Percentiles rank a stretch among this genome's conserved stretches.
These are phyloP conservation scores for barley (Hordeum vulgare) DNA, from an alignment of 176 grass and related monocot genomes.

Conservation along the genomic window DNA sequence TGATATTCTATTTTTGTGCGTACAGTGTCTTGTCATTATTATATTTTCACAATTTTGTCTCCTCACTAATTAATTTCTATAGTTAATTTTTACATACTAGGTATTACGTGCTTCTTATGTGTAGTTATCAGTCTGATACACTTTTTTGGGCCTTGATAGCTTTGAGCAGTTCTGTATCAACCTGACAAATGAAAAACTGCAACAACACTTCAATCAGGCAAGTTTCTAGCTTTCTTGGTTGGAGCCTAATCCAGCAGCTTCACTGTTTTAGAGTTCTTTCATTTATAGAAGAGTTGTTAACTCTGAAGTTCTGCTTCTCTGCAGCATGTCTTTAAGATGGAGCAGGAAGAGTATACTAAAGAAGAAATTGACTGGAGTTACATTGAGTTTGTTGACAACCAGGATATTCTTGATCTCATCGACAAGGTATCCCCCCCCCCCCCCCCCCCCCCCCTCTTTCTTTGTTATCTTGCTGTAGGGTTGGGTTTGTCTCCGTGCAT, in stretches of 20 bases:
- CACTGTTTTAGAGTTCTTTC: not conserved
- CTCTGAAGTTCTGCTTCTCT: slow-evolving; percentile 27
- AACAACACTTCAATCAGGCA: slow-evolving; percentile 99
- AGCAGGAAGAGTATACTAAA: slow-evolving; percentile 99
- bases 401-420: slow-evolving; percentile 96
- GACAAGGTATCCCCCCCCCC: slow-evolving; percentile 46
- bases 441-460: not conserved
- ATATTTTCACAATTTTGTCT: not conserved
- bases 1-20: not conserved
- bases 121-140: not conserved
- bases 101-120: not conserved
- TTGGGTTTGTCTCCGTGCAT: not conserved
- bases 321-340: slow-evolving; percentile 99
- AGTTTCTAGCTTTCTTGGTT: slow-evolving; percentile 11
- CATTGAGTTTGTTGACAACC: slow-evolving; percentile 96
- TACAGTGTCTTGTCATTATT: not conserved
- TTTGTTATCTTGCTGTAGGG: not conserved
- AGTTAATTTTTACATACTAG: slow-evolving; percentile 1
- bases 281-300: slow-evolving; percentile 8
- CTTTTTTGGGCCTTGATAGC: slow-evolving; percentile 38
- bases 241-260: not conserved
- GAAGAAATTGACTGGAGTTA: slow-evolving; percentile 99
- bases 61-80: not conserved
- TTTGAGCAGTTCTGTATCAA: slow-evolving; percentile 99
- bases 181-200: slow-evolving; percentile 98